Evolutionary conservation across 192 early-diverging fungal species (phyloP).

Genomic region (Linnemannia hyalina): DNA sequence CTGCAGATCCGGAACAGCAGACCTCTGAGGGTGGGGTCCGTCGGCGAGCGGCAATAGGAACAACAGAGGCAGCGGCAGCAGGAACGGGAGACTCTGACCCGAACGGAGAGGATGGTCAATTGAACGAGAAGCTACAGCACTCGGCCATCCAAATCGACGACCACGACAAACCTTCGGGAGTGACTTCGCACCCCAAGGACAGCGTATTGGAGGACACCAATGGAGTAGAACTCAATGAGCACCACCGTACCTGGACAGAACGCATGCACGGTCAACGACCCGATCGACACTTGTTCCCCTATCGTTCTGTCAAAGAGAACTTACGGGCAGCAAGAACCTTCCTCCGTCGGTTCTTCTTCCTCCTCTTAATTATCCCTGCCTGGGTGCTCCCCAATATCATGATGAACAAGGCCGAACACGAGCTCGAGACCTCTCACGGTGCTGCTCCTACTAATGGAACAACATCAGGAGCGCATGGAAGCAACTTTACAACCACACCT

Average conservation of each 20-base stretch:
- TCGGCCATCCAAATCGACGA: conserved; percentile 24
- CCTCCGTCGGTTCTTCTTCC: conserved; percentile 41
- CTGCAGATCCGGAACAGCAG: neutral
- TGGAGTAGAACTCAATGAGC: neutral
- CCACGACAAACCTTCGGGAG: neutral
- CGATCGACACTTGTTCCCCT: conserved; percentile 44
- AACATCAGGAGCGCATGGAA: neutral
- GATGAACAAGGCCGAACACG: conserved; percentile 20
- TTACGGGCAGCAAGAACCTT: conserved; percentile 31
- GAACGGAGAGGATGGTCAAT: neutral
- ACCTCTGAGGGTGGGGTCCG: conserved; percentile 3
- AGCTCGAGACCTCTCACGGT: neutral
- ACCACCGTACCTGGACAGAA: conserved; percentile 15
- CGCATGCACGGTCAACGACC: conserved; percentile 28
- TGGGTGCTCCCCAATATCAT: conserved; percentile 45
- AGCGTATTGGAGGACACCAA: neutral
- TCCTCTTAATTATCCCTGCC: conserved; percentile 42
- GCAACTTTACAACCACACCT: conserved; percentile 8
- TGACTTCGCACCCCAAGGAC: no score
- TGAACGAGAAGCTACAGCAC: conserved; percentile 9
- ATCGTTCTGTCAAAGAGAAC: conserved; percentile 35
- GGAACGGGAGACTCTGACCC: neutral
- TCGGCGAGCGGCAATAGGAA: neutral
- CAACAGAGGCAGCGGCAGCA: neutral
- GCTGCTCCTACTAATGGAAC: neutral